Evolutionary conservation across 2,329 filamentous ascomycete genomes (phyloP).

Genomic region (Emmonsiellopsis sp.): DNA sequence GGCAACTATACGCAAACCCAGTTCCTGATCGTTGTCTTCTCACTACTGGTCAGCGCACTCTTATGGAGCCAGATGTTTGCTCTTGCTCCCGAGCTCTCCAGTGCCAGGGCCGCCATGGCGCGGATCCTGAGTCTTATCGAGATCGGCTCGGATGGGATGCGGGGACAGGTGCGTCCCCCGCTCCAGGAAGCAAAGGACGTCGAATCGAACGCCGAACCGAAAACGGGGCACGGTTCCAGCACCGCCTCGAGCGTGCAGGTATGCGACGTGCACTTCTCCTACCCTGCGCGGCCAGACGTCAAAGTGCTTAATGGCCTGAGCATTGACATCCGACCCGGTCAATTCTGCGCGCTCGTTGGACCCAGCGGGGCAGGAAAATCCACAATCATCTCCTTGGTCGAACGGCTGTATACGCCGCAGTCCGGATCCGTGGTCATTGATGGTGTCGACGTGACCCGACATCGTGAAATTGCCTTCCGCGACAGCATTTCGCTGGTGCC

Average conservation of each 20-base stretch:
- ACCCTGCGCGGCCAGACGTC: background rate
- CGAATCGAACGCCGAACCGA: too few species aligned
- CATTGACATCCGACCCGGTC: background rate
- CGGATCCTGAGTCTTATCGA: conserved; percentile 42
- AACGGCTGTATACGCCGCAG: background rate
- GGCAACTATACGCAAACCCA: conserved; percentile 56
- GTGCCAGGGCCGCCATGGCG: conserved; percentile 52
- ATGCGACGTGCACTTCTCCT: background rate
- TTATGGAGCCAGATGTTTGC: conserved; percentile 66
- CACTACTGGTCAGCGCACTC: conserved; percentile 63
- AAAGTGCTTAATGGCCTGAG: background rate
- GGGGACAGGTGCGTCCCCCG: too few species aligned
- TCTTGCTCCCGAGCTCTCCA: conserved; percentile 62
- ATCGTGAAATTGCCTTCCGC: background rate
- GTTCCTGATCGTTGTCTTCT: conserved; percentile 64
- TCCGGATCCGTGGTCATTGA: background rate
- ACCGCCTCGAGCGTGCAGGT: too few species aligned
- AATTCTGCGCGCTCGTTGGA: background rate
- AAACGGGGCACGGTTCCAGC: too few species aligned
- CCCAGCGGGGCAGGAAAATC: background rate
- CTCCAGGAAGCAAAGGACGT: too few species aligned
- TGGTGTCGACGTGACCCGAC: background rate
- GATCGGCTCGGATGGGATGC: conserved; percentile 13
- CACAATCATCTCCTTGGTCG: background rate
- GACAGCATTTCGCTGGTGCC: background rate